Percentiles rank a stretch among this genome's conserved stretches.
These are phyloP conservation scores for Myxozyma geophila DNA, from an alignment of 805 yeast species.

Conservation along the genomic window DNA sequence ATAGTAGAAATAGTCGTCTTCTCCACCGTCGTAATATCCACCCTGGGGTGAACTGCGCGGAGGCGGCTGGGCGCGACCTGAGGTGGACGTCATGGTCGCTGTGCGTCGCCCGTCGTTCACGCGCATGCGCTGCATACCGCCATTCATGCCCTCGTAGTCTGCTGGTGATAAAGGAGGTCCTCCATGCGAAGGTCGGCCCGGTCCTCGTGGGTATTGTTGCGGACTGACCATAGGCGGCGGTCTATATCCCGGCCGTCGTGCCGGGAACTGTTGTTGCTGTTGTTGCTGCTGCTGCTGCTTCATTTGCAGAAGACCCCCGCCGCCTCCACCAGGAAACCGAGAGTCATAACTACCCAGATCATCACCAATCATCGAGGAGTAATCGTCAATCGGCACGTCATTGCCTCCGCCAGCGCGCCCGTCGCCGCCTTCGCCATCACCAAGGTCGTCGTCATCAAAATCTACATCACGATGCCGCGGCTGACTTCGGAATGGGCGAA, in stretches of 20 bases:
- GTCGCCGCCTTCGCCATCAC: constrained; percentile 3
- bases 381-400: constrained; percentile 27
- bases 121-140: constrained; percentile 24
- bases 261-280: constrained; percentile 7
- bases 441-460: constrained; percentile 13
- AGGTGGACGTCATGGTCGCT: neutral
- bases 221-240: constrained; percentile 14
- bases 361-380: constrained; percentile 25
- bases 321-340: constrained; percentile 25
- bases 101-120: constrained; percentile 7
- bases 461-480: constrained; percentile 9
- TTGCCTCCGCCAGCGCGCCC: constrained; percentile 17
- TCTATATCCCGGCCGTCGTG: constrained; percentile 2
- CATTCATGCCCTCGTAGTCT: constrained; percentile 14
- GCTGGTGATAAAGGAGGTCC: neutral
- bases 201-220: constrained; percentile 9
- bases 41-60: neutral
- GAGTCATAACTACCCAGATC: constrained; percentile 30
- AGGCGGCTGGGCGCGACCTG: constrained; percentile 4
- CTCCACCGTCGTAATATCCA: constrained; percentile 14
- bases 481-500: constrained; percentile 5
- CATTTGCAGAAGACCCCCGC: constrained; percentile 21
- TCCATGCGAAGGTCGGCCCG: neutral
- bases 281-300: constrained; percentile 20
- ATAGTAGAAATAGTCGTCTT: constrained; percentile 18